Base-by-base conservation (phyloP, 441 rosid species). In the Euphorbia celastroides region DNA sequence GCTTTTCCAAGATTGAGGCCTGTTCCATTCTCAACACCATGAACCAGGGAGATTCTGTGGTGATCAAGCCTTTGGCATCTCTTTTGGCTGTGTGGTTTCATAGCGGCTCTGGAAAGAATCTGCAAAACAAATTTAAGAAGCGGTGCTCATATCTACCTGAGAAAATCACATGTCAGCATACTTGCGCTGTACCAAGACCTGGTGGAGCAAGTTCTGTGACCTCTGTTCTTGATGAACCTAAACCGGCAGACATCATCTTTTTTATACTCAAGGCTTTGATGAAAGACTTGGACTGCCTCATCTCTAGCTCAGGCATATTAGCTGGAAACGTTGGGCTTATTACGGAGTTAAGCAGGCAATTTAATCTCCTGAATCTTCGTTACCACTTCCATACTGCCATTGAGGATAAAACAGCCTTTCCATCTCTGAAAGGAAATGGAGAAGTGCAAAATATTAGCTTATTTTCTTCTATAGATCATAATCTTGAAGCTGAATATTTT, bases 361-460 rank as follows among this genome's bases (percentile, higher is more conserved):
- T 88, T 74, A 76, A 80, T 67, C 81, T 86, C 60, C 72, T 93
- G 77, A 75, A 65, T 69, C 74, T 77, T 60, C 66, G 85, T 32
- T 79, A 81, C 81, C 87, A 75, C 82, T 80, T 89, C 51, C 97
- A 89, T 55, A 84, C 87, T 36, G 84, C 81, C 68, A 83, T 89
- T 5, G 97, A 93, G 74, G 99, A 91, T 73, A 95, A 89, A 76
- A 75, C 86, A 59, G 92, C 90, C 23, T 91, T 91, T 78, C 99
- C 99, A 70, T 93, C 92, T 22, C 42, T 93, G 61, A 96, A 93
- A 81, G 83, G 84, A 19, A 84, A 86, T 79, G 89, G 88, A 54
- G 69, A 81, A 58, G 74, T 82, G 17, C 78, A 70, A 71, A 88
- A 91, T 32, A 84, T 94, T 59, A 83, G 88, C 68, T 82, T 67